Percentiles rank a stretch among this genome's conserved stretches.
These are phyloP conservation scores for Hemileccinum rubropunctum DNA, from an alignment of 768 basidiomycete genomes.

Conservation along the genomic window DNA sequence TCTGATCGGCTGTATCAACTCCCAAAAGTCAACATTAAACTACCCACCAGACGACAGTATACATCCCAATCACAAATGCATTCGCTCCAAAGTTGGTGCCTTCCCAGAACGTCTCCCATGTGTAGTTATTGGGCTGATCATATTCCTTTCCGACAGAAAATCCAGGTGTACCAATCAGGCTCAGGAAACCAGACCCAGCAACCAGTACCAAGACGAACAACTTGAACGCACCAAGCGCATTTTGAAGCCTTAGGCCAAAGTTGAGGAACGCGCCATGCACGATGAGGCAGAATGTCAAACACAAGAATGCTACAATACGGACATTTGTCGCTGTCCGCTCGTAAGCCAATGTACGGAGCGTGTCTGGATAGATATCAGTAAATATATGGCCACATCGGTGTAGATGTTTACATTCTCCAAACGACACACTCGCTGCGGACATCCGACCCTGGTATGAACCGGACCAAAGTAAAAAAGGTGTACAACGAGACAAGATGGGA, in stretches of 20 bases:
- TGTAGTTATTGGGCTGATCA: constrained; percentile 54
- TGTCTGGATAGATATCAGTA: constrained; percentile 43
- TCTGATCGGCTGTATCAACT: not conserved
- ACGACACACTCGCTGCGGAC: constrained; percentile 60
- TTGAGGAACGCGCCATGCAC: constrained; percentile 54
- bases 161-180: constrained; percentile 46
- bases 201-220: constrained; percentile 53
- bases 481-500: not conserved
- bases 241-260: constrained; percentile 62
- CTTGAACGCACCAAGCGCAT: constrained; percentile 60
- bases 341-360: constrained; percentile 51
- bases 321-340: constrained; percentile 44
- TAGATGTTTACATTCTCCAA: constrained; percentile 62
- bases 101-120: constrained; percentile 62
- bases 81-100: constrained; percentile 55
- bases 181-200: constrained; percentile 52
- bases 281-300: constrained; percentile 54
- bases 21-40: not conserved
- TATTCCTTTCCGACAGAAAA: constrained; percentile 51
- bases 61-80: constrained; percentile 61
- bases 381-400: not conserved
- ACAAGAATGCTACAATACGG: constrained; percentile 52
- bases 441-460: constrained; percentile 45
- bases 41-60: constrained; percentile 66
- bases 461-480: not conserved